Evolutionary conservation across 2,329 filamentous ascomycete species (phyloP), one percentile per base, ranked within the genome.

Genomic region (Penicillium sp.): DNA sequence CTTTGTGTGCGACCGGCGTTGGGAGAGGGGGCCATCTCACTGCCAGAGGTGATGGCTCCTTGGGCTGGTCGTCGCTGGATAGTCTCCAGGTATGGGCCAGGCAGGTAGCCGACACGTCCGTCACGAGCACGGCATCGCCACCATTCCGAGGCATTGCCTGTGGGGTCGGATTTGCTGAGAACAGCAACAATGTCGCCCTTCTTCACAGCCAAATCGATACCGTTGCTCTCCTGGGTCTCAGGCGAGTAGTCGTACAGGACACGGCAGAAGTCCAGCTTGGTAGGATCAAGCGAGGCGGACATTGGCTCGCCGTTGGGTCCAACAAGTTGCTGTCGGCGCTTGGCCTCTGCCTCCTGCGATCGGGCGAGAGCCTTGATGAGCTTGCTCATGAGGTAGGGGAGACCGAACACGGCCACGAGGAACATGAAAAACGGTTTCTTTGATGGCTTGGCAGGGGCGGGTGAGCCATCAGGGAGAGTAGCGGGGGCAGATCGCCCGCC

Each of bases 391-490:
- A 99, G 82, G 73, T 96, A 99, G 6, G 95, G 95, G 14, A 99
- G 83, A 52, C 95, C 96, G 69, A 99, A 96, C 5, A 96, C 93
- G 19, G 95, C 93, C 44, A 96, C 81, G 59, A 97, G 81, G 81
- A 99, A 99, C 81, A 99, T 93, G 71, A 99, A 84, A 68, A 99
- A 91, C 0, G 95, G 95, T 75, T 98, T 99, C 73, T 90, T 91
- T 71, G 91, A 96, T 19, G 93, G 93, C 67, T 86, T 88, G 4
- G 90, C 79, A 19, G 86, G 81, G 16, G 81, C 82, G 0, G 88
- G 82, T 2, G 85, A 82, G 63, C 90, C 91, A 65, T 91, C 85
- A 13, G 86, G 85, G 70, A 80, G 84, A 64, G 61, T 81, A 64
- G 68, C 78, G 55, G 70, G 75, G 10, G 69, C 62, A 5, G 72